Evolutionary conservation across 2,329 filamentous ascomycete species (phyloP), one percentile per base, ranked within the genome.

Genomic region (Acephala macrosclerotiorum): DNA sequence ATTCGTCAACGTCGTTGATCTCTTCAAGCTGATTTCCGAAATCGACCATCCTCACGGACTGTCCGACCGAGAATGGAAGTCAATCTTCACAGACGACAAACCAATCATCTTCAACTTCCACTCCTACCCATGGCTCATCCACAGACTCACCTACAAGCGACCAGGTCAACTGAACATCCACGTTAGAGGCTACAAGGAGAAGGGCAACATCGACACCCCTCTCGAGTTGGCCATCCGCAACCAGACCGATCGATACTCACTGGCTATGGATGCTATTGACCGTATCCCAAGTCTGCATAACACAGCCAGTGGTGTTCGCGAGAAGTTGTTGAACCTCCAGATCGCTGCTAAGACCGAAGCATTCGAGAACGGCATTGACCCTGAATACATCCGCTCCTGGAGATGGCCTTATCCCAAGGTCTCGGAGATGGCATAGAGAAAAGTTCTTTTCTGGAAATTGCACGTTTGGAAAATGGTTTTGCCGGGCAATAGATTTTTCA

Each of bases 31-130:
- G 57, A 92, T 93, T 72, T 86, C 89, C 66, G 82, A 87, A 64
- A 80, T 78, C 22, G 87, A 93, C 72, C 91, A 94, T 76, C 89
- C 91, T 0, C 91, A 94, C 78, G 91, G 91, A 47, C 82, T 94
- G 64, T 84, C 82, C 0, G 87, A 92, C 71, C 69, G 72, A 20
- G 89, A 93, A 75, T 94, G 89, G 86, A 79, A 78, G 16, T 82
- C 89, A 45, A 80, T 93, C 70, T 94, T 94, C 82, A 94, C 91
- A 0, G 82, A 84, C 18, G 82, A 93, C 80, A 89, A 84, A 70
- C 91, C 91, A 25, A 82, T 93, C 75, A 88, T 94, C 75, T 94
- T 94, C 83, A 94, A 93, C 81, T 94, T 94, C 86, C 91, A 94
- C 81, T 90, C 87, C 36, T 94, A 94, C 80, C 91, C 91, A 9